Percentiles rank a stretch among this genome's conserved stretches.
These are phyloP conservation scores for Salisapilia sapeloensis DNA, from an alignment of 352 stramenopile genomes.

Conservation along the genomic window DNA sequence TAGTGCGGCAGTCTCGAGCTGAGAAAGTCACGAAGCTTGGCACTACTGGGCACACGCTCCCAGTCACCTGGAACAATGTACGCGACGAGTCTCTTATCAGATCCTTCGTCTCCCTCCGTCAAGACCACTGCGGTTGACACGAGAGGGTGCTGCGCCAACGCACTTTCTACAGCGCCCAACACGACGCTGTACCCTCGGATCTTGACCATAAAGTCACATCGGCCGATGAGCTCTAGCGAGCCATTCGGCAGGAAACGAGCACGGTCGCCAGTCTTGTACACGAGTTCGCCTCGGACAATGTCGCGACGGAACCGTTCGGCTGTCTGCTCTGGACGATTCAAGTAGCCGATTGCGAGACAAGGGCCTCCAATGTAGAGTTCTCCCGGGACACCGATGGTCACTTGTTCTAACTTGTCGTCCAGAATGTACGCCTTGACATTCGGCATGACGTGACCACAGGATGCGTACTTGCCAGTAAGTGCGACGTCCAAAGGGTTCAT, in stretches of 20 bases:
- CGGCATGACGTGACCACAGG: constrained; percentile 73
- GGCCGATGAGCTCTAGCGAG: constrained; percentile 84
- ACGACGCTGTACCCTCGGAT: constrained; percentile 91
- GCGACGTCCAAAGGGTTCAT: constrained; percentile 57
- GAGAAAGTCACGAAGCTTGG: constrained; percentile 44
- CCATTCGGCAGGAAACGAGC: constrained; percentile 81
- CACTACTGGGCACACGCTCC: constrained; percentile 41
- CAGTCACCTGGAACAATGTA: constrained; percentile 80
- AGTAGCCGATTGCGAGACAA: constrained; percentile 73
- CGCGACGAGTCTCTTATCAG: constrained; percentile 85
- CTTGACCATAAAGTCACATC: constrained; percentile 94
- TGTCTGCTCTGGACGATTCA: constrained; percentile 65
- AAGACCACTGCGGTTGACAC: constrained; percentile 83
- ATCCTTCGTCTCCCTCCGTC: constrained; percentile 63
- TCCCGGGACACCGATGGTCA: constrained; percentile 49
- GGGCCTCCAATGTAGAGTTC: constrained; percentile 79
- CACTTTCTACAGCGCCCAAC: constrained; percentile 81
- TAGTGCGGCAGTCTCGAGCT: constrained; percentile 70
- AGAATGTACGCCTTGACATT: constrained; percentile 68
- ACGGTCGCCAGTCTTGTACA: constrained; percentile 88
- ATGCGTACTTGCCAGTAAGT: constrained; percentile 75
- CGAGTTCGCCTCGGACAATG: constrained; percentile 37
- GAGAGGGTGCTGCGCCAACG: constrained; percentile 68
- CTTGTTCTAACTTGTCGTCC: constrained; percentile 43
- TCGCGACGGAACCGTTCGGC: constrained; percentile 60